Conservation (phyloP, 441 rosid genomes). For the Adansonia grandidieri region DNA sequence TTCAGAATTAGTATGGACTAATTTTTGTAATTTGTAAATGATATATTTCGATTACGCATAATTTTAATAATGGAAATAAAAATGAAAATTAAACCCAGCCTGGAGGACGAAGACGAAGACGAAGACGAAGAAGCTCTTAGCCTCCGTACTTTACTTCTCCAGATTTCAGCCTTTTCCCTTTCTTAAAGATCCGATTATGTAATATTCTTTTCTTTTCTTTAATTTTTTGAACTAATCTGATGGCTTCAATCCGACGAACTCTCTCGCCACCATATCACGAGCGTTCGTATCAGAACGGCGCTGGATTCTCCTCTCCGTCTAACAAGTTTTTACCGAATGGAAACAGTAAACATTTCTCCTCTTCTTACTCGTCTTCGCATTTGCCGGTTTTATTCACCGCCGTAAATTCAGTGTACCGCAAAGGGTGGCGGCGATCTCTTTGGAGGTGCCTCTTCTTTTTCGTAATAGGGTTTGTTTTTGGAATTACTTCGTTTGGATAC, state of each 20-base stretch:
- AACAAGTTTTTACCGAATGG: constrained; percentile 45
- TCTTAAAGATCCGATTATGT: constrained; percentile 36
- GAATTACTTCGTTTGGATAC: constrained; percentile 65
- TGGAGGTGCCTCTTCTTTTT: constrained; percentile 65
- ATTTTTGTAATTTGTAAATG: too few relatives aligned
- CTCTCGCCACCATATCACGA: constrained; percentile 70
- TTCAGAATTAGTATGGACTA: too few relatives aligned
- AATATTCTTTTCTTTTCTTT: not conserved
- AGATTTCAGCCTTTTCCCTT: too few relatives aligned
- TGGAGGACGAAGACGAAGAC: too few relatives aligned
- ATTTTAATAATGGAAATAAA: too few relatives aligned
- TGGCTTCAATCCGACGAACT: constrained; percentile 92
- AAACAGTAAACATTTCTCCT: constrained; percentile 38
- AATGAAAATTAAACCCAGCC: too few relatives aligned
- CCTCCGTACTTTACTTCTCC: too few relatives aligned
- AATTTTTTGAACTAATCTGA: constrained; percentile 11
- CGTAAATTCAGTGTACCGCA: constrained; percentile 35
- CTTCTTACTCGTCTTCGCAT: constrained; percentile 41
- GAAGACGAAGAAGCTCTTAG: too few relatives aligned
- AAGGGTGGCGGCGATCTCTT: constrained; percentile 63
- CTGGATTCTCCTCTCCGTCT: constrained; percentile 37
- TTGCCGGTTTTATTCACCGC: constrained; percentile 34
- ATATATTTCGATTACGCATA: too few relatives aligned
- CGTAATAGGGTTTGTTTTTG: constrained; percentile 62
- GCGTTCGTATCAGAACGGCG: constrained; percentile 59